Base-by-base conservation (phyloP, 352 stramenopile species). In the Globisporangium megalacanthum region DNA sequence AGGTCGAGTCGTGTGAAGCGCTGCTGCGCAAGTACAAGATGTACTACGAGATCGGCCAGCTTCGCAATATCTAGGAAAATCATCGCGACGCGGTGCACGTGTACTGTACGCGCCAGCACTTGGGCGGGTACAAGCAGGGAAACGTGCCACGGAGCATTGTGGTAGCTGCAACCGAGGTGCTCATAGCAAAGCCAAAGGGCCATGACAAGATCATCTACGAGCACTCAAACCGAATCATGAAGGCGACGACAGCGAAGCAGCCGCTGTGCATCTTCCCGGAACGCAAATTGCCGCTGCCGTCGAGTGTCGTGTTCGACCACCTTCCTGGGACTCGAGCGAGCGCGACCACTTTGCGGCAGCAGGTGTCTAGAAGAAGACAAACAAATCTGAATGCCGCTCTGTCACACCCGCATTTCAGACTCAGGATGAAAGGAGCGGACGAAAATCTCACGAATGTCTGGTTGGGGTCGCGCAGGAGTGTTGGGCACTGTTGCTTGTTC, bases 161-260 rank as follows among this genome's bases (percentile, higher is more conserved):
- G 11, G 84, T 95, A 50, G 90, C 95, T n/a, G 75, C 90, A 3
- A 94, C 96, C 39, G 88, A 97, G 50, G 81, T 92, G 19, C 70
- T 98, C 14, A 72, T 97, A 3, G 66, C 72, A 3, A 74, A 92
- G 7, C 75, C 75, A 4, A 83, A 92, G 55, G 71, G 76, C 1
- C 64, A 95, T 50, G 89, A 90, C 31, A 72, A 85, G 29, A 81
- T 97, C 44, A 86, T 96, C 48, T 97, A 89, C 58, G 83, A 95
- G 54, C 72, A 91, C 59, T 93, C 87, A 22, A 75, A 89, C 53
- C 92, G 83, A 84, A 91, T 96, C 69, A 79, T 94, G 31, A 77
- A 91, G 39, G 76, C 75, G 1, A 86, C 77, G 7, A 65, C 73
- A 31, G 68, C 86, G 3, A 91, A n/a, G n/a, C n/a, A n/a, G n/a